Evolutionary conservation across 192 early-diverging fungal genomes (phyloP), one percentile per base, ranked within the genome.

Genomic region (Backusella circina): DNA sequence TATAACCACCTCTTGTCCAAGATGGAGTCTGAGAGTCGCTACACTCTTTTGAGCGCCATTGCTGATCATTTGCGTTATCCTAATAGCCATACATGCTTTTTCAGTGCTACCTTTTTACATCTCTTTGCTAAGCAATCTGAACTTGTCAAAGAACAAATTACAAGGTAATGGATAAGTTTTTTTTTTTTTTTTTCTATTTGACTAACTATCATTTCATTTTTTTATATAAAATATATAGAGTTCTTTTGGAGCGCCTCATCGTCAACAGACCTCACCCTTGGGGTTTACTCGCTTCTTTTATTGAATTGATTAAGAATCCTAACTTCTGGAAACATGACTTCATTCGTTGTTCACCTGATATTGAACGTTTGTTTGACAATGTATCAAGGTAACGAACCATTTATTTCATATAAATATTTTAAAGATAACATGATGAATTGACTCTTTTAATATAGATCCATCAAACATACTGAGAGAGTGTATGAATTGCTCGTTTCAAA

Each of bases 211-310:
- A 23, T 47, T 50, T 32, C 10, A 67, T 21, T 35, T 35, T 67
- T 67, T 31, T 37, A 39, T 10, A 16, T 41, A 5, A 13, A 2
- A 41, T 15, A 15, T 37, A 0, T 70, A 92, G 97, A 26, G 98
- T 98, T 7, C 83, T 99, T 44, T 84, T 98, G 74, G 98, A 99
- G 86, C 89, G 98, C 65, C 85, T 98, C 47, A 92, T 99, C 78
- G 98, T 96, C 12, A 97, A 96, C 84, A 88, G 96, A 54, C 98
- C 98, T 28, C 96, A 98, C 84, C 98, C 98, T 66, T 98, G 97
- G 93, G 98, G 98, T 13, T 87, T 99, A 70, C 85, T 98, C 75
- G 93, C 97, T 12, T 97, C 96, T 13, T 96, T 98, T 77, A 97
- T 97, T 66, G 96, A 98, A 78, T 81, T 99, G 75, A 94, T 98